Percentiles rank a stretch among this genome's conserved stretches.
phyloP scores from a whole-genome alignment of 1,284 basidiomycete genomes.

The Cutaneotrichosporon dermatis region DNA sequence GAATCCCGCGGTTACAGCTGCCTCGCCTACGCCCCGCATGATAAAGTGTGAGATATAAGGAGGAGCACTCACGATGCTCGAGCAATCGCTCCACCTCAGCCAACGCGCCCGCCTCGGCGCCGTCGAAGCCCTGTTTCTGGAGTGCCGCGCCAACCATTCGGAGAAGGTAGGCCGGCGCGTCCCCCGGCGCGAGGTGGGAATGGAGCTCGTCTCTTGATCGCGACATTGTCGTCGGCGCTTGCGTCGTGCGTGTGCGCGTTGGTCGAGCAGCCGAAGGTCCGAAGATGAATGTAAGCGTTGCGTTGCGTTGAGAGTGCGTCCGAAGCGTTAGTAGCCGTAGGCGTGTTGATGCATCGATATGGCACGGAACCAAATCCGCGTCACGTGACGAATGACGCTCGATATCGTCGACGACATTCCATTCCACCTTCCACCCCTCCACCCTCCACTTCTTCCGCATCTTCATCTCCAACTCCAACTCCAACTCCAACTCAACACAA shows the following conservation, averaged over 20 bases:
- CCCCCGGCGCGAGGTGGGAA: constrained; percentile 11
- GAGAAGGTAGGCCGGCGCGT: constrained; percentile 27
- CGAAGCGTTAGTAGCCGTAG: no score
- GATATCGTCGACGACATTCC: not conserved
- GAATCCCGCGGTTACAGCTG: no score
- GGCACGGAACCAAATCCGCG: not conserved
- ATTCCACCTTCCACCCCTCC: no score
- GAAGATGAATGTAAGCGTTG: no score
- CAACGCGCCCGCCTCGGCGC: constrained; percentile 41
- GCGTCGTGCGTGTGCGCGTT: no score
- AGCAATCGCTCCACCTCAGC: constrained; percentile 40
- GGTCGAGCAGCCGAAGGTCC: no score
- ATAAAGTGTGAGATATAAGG: no score
- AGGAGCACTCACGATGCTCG: constrained; percentile 34
- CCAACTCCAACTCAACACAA: no score
- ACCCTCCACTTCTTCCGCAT: no score
- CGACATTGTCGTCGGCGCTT: not conserved
- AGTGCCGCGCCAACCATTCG: constrained; percentile 30
- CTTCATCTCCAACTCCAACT: no score
- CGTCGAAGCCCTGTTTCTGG: constrained; percentile 34
- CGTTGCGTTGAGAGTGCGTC: no score
- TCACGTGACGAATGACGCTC: not conserved
- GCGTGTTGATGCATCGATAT: not conserved
- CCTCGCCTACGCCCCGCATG: no score
- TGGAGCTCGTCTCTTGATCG: not conserved